Conservation (phyloP, 441 rosid species). For the Populus hybrid region DNA sequence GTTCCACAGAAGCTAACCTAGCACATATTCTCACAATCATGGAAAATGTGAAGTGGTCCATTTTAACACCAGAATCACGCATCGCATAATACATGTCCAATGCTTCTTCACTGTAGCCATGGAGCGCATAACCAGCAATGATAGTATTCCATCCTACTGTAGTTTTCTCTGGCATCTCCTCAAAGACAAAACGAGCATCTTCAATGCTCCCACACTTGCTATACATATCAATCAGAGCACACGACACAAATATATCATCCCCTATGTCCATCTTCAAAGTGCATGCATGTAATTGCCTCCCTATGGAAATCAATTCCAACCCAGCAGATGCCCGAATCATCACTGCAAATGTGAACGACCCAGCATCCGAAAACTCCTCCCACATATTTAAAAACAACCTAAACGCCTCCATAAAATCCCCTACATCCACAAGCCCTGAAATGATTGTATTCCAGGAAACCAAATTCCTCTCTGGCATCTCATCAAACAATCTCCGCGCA, state of each 20-base stretch:
- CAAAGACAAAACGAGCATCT: conserved; percentile 68
- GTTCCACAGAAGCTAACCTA: conserved; percentile 68
- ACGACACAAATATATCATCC: conserved; percentile 56
- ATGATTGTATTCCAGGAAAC: conserved; percentile 65
- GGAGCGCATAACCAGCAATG: conserved; percentile 76
- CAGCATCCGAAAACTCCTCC: conserved; percentile 71
- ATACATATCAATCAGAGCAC: conserved; percentile 87
- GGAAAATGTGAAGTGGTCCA: conserved; percentile 85
- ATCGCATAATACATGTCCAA: conserved; percentile 61
- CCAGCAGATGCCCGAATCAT: conserved; percentile 74
- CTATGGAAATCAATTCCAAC: conserved; percentile 48
- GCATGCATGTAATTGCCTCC: conserved; percentile 72
- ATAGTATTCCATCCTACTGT: conserved; percentile 85
- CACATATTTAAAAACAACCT: conserved; percentile 62
- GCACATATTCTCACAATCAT: conserved; percentile 63
- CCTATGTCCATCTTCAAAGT: conserved; percentile 51
- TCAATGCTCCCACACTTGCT: conserved; percentile 80
- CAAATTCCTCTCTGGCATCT: conserved; percentile 70
- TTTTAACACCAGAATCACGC: conserved; percentile 61
- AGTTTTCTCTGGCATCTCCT: conserved; percentile 70
- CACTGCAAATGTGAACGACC: conserved; percentile 48
- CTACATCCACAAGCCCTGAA: conserved; percentile 56
- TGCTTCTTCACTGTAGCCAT: conserved; percentile 84
- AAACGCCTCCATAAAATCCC: conserved; percentile 62
- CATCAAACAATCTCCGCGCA: conserved; percentile 66